These are phyloP conservation scores for Wickerhamomyces subpelliculosus DNA, from an alignment of 805 yeast species.

Conservation along the genomic window DNA sequence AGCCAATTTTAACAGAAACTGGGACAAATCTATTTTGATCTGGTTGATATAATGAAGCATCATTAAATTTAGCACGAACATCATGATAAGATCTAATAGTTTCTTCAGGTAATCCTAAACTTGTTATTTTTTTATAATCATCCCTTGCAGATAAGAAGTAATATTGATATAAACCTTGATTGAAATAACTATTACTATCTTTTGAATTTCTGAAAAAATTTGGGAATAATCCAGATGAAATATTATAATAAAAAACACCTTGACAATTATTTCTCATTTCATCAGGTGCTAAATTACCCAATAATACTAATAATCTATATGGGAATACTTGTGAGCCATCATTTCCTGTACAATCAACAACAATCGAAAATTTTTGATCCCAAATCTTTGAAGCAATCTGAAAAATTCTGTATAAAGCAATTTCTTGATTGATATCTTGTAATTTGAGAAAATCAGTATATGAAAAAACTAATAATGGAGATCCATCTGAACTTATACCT, in stretches of 20 bases:
- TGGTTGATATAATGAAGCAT: constrained; percentile 45
- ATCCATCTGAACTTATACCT: constrained; percentile 65
- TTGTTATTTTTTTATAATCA: constrained; percentile 35
- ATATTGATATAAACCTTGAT: constrained; percentile 23
- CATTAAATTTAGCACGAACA: constrained; percentile 44
- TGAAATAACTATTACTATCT: constrained; percentile 18
- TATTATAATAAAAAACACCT: constrained; percentile 42
- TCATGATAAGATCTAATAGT: constrained; percentile 38
- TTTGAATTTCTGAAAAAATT: constrained; percentile 20
- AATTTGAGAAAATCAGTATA: constrained; percentile 30
- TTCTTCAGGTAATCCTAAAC: constrained; percentile 36
- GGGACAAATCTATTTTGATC: constrained; percentile 46
- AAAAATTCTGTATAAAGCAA: constrained; percentile 50
- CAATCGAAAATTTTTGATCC: constrained; percentile 56
- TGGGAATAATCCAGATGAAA: constrained; percentile 22
- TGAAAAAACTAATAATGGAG: constrained; percentile 57
- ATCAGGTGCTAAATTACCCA: constrained; percentile 43
- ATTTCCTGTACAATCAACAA: constrained; percentile 66
- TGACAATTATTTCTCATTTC: constrained; percentile 45
- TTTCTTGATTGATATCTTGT: constrained; percentile 35
- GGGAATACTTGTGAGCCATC: constrained; percentile 23
- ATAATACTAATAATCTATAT: constrained; percentile 26
- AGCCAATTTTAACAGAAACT: constrained; percentile 61
- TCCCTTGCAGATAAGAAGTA: constrained; percentile 40
- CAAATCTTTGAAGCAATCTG: constrained; percentile 66